phyloP scores from a whole-genome alignment of 495 filamentous ascomycete species.

The Entonaema liquescens region DNA sequence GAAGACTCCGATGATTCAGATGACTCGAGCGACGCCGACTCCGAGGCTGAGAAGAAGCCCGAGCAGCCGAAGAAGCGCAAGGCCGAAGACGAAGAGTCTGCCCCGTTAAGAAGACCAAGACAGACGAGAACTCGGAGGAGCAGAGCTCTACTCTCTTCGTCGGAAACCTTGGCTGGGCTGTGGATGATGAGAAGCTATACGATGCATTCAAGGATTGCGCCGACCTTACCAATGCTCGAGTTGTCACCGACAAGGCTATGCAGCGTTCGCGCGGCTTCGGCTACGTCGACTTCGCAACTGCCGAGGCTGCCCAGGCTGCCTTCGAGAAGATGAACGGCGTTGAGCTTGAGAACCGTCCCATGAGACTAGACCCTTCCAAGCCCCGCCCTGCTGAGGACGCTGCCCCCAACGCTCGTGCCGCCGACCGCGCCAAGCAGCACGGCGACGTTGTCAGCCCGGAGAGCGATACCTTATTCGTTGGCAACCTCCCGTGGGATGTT shows the following conservation, averaged over 20 bases:
- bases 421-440: slow-evolving; percentile 75
- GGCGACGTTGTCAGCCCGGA: slow-evolving; percentile 80
- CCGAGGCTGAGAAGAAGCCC: slow-evolving; percentile 57
- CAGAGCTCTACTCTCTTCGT: slow-evolving; percentile 79
- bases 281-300: slow-evolving; percentile 87
- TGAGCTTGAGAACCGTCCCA: slow-evolving; percentile 81
- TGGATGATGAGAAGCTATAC: slow-evolving; percentile 90
- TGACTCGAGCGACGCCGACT: slow-evolving; percentile 54
- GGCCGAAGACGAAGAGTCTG: slow-evolving; percentile 71
- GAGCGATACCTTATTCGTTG: slow-evolving; percentile 90
- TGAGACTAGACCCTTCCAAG: slow-evolving; percentile 90
- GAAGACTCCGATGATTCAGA: slow-evolving; percentile 53
- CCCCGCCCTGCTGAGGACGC: slow-evolving; percentile 66
- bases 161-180: slow-evolving; percentile 93
- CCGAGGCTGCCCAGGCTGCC: slow-evolving; percentile 77
- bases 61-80: slow-evolving; percentile 88
- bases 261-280: slow-evolving; percentile 95
- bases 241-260: slow-evolving; percentile 83
- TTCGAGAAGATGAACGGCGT: slow-evolving; percentile 80
- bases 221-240: slow-evolving; percentile 74
- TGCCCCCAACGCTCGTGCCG: slow-evolving; percentile 64
- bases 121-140: slow-evolving; percentile 56
- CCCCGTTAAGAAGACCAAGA: slow-evolving; percentile 86
- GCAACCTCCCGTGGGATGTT: slow-evolving; percentile 88
- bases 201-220: slow-evolving; percentile 88